Evolutionary conservation across 2,329 filamentous ascomycete genomes (phyloP), one percentile per base, ranked within the genome.

Genomic region (Emergomyces orientalis): DNA sequence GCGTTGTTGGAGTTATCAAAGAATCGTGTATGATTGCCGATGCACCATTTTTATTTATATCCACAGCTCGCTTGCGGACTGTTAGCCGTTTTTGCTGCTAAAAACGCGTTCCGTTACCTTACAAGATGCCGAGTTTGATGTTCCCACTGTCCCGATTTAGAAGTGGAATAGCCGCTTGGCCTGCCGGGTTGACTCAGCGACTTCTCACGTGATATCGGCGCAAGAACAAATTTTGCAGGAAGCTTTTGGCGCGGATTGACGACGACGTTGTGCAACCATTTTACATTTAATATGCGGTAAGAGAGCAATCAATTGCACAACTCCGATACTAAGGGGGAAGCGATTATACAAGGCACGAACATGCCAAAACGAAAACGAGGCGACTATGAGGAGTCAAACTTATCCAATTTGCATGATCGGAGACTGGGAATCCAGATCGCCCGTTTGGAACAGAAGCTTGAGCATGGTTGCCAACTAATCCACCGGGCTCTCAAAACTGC

Each of bases 401-500:
- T 66, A 22, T 66, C 67, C 34, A 64, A 63, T 59, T 57, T 39
- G n/a, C 49, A 60, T 62, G 69, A 70, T 57, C 70, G 71, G 61
- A 72, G 70, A 59, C 64, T 73, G 41, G 67, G 70, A 4, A 68
- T 75, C 56, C 75, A 75, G 66, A 69, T 69, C 8, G 68, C 72
- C 41, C 75, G 78, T 19, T 69, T 82, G 3, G 74, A 76, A 45
- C 71, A 78, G 61, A 79, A 80, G 65, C 76, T 86, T 63, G 75
- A 80, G 39, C 76, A 80, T 56, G 80, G 79, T 32, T 77, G 79
- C 52, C 79, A 80, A 62, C 69, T 78, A 25, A 75, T 87, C 4
- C 75, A 77, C 25, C 73, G 78, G 32, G 82, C 82, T 1, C 77
- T 87, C 52, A 86, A 85, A 69, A 76, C 81, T 11, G 83, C 82